A percentile compares a stretch with the other conserved stretches of the same genome.
These are phyloP conservation scores for Cicer yamashitae DNA, from an alignment of 306 rosid genomes.

Conservation along the genomic window DNA sequence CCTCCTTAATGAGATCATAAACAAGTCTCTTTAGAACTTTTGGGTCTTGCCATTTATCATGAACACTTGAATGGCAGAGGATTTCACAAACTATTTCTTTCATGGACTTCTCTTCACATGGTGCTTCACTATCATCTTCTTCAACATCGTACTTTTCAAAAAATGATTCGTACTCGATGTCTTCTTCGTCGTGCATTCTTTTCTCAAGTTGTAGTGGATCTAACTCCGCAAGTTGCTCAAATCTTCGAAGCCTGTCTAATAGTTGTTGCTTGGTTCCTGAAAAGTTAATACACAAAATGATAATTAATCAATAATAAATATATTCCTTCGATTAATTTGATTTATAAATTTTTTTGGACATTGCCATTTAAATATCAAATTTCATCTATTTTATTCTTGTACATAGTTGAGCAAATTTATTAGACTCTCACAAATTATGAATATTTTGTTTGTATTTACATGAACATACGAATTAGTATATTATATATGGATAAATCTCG, in stretches of 20 bases:
- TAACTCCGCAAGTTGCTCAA: conserved; percentile 83
- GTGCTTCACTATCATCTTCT: conserved; percentile 27
- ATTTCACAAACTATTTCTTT: conserved; percentile 53
- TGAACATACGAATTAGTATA: no score
- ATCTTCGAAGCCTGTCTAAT: conserved; percentile 75
- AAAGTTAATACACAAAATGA: conserved; percentile 34
- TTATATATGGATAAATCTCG: no score
- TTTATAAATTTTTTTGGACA: background rate
- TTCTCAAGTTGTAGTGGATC: conserved; percentile 85
- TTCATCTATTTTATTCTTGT: no score
- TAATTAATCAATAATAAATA: background rate
- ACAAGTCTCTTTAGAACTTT: conserved; percentile 63
- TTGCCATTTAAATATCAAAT: no score
- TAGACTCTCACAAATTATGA: no score
- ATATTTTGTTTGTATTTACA: no score
- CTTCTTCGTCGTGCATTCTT: conserved; percentile 64
- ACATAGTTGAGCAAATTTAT: no score
- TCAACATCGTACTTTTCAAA: conserved; percentile 49
- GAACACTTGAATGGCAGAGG: conserved; percentile 39
- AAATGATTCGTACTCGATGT: conserved; percentile 33
- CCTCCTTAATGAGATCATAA: conserved; percentile 72
- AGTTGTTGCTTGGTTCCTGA: conserved; percentile 84
- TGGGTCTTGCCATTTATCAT: conserved; percentile 42
- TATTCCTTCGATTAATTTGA: background rate
- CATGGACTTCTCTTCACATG: conserved; percentile 42